These are phyloP conservation scores for Rhodamnia argentea DNA, from an alignment of 345 rosid species.

Conservation along the genomic window DNA sequence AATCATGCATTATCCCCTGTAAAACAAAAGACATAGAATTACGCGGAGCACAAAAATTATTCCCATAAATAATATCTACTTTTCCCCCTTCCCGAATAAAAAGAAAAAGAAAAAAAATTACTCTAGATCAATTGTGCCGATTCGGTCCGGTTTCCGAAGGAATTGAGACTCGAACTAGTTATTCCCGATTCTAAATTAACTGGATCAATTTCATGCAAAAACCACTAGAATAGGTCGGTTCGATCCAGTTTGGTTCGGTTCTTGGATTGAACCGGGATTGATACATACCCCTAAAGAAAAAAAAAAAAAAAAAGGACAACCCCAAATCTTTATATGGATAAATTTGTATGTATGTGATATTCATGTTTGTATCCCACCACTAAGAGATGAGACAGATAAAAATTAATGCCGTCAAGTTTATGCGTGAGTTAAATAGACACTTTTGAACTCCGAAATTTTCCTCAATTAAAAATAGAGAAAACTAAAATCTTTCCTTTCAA, in stretches of 20 bases:
- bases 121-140: not conserved
- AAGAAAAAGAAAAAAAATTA: not conserved
- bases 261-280: not conserved
- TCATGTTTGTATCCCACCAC: not conserved
- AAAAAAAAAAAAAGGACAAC: not conserved
- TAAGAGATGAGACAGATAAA: not conserved
- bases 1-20: not conserved
- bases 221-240: accelerated
- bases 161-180: not conserved
- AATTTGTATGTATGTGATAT: not conserved
- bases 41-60: not conserved
- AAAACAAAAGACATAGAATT: not conserved
- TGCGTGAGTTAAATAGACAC: not conserved
- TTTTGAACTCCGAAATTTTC: not conserved
- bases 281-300: no score
- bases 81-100: not conserved
- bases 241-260: not conserved
- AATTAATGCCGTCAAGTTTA: not conserved
- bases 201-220: no score
- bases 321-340: not conserved
- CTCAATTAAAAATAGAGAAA: not conserved
- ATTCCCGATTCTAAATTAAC: no score
- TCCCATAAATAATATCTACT: not conserved
- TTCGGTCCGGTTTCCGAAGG: not conserved
- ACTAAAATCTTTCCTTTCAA: not conserved